Percentiles rank a stretch among this genome's conserved stretches.
These are phyloP conservation scores for Rhizophagus clarus DNA, from an alignment of 192 early-diverging fungal species.

Conservation along the genomic window DNA sequence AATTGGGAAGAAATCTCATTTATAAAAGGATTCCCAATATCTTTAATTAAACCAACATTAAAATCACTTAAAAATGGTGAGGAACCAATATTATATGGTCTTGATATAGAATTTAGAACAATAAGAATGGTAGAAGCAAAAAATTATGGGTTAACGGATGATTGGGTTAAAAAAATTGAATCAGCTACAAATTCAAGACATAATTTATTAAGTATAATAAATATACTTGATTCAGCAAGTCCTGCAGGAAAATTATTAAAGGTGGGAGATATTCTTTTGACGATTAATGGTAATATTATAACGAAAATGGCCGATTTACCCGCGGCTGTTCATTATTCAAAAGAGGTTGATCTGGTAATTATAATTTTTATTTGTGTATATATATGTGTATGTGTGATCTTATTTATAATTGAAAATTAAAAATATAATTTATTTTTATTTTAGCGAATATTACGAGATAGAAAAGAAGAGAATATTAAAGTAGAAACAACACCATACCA, in stretches of 20 bases:
- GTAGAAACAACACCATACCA: constrained; percentile 66
- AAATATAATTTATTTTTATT: neutral
- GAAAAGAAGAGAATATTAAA: constrained; percentile 60
- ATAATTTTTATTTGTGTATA: too few relatives aligned
- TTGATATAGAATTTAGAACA: constrained; percentile 65
- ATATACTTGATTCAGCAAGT: constrained; percentile 58
- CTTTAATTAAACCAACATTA: constrained; percentile 51
- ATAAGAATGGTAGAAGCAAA: constrained; percentile 62
- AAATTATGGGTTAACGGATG: constrained; percentile 57
- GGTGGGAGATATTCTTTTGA: constrained; percentile 70
- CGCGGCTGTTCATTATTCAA: constrained; percentile 45
- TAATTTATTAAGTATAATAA: constrained; percentile 57
- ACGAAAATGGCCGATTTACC: constrained; percentile 63
- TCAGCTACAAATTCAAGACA: constrained; percentile 48
- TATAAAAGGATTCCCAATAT: constrained; percentile 58
- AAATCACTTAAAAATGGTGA: constrained; percentile 51
- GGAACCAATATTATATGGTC: constrained; percentile 52
- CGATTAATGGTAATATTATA: constrained; percentile 64
- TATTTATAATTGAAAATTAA: neutral
- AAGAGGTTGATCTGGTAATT: constrained; percentile 58
- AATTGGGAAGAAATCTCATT: constrained; percentile 64
- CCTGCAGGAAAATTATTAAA: constrained; percentile 57
- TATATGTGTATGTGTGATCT: neutral
- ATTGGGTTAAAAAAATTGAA: constrained; percentile 63
- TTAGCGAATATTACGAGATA: constrained; percentile 69